These are phyloP conservation scores for Amanita rimosa DNA, from an alignment of 768 basidiomycete species.

Conservation along the genomic window DNA sequence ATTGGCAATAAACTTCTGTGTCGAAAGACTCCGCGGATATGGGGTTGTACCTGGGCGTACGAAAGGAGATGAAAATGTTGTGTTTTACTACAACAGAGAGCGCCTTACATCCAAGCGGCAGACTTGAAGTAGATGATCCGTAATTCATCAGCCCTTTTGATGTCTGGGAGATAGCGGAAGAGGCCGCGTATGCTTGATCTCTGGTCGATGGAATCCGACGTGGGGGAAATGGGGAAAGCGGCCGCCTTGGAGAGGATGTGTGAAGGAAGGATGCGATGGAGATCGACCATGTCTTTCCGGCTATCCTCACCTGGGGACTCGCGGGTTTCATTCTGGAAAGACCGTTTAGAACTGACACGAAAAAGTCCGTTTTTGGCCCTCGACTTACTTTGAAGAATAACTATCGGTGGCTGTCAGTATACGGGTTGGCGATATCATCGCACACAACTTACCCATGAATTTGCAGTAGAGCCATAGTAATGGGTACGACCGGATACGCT, in stretches of 20 bases:
- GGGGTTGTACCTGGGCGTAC: conserved; percentile 47
- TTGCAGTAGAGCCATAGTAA: conserved; percentile 68
- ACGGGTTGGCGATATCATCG: background rate
- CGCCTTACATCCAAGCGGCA: conserved; percentile 60
- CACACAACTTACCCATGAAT: conserved; percentile 51
- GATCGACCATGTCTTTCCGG: conserved; percentile 32
- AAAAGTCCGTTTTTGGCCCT: background rate
- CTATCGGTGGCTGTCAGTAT: conserved; percentile 23
- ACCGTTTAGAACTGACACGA: background rate
- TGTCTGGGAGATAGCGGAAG: conserved; percentile 59
- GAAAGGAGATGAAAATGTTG: background rate
- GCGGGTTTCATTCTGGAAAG: conserved; percentile 50
- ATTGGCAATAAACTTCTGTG: conserved; percentile 43
- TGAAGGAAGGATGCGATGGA: conserved; percentile 46
- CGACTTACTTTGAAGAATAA: conserved; percentile 67
- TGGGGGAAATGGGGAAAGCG: conserved; percentile 48
- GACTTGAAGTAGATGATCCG: conserved; percentile 50
- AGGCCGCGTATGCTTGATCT: conserved; percentile 43
- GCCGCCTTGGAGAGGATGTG: conserved; percentile 57
- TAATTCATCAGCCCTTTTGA: conserved; percentile 48
- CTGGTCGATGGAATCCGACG: conserved; percentile 25
- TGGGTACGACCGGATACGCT: conserved; percentile 62
- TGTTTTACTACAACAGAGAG: no score
- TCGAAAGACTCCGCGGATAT: conserved; percentile 50
- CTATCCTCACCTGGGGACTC: conserved; percentile 48